A percentile compares a stretch with the other conserved stretches of the same genome.
These are phyloP conservation scores for Cladosporium oxysporum DNA, from an alignment of 2,329 filamentous ascomycete species.

Conservation along the genomic window DNA sequence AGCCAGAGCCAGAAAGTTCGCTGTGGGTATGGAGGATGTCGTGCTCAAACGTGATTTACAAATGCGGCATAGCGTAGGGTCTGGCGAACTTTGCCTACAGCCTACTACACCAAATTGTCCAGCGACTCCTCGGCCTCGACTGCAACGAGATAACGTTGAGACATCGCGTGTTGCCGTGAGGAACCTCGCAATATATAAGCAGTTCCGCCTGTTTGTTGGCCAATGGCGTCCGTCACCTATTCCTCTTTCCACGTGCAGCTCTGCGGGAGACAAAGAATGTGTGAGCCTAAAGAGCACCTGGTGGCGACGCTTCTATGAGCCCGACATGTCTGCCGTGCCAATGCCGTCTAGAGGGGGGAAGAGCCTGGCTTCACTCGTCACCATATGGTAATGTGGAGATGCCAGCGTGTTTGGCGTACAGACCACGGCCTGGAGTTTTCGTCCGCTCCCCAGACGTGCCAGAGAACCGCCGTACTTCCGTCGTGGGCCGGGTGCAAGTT, in stretches of 20 bases:
- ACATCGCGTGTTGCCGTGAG: neutral
- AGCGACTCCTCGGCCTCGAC: neutral
- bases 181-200: neutral
- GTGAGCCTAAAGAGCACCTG: neutral
- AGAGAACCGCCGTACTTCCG: conserved; percentile 2
- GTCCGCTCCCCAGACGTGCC: neutral
- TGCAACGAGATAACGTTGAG: conserved; percentile 1
- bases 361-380: neutral
- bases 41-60: conserved; percentile 7
- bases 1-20: conserved; percentile 14
- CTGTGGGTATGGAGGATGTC: conserved; percentile 7
- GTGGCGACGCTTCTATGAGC: neutral
- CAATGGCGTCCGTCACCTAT: neutral
- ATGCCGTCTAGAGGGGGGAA: neutral
- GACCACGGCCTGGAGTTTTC: neutral
- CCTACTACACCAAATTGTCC: neutral
- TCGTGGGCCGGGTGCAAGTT: neutral
- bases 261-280: neutral
- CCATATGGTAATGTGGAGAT: conserved; percentile 6
- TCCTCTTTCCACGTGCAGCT: neutral
- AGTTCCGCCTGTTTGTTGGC: neutral
- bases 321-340: neutral
- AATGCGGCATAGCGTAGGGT: conserved; percentile 1
- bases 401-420: neutral
- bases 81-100: neutral